These are phyloP conservation scores for Xylaria bambusicola DNA, from an alignment of 495 filamentous ascomycete species.

Conservation along the genomic window DNA sequence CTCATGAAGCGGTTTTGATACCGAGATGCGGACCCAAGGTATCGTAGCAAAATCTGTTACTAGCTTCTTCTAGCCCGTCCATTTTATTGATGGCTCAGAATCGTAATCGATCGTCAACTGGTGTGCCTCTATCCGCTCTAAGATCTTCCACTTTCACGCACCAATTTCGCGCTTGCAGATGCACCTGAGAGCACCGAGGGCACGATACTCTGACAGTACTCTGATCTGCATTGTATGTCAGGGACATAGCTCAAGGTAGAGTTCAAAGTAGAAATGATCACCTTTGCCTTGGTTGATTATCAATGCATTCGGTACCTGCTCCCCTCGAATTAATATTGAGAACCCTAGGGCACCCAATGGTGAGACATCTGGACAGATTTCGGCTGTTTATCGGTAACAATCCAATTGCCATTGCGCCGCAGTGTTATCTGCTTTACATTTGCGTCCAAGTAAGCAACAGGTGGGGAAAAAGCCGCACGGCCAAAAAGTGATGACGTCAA, in stretches of 20 bases:
- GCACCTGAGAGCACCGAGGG: too few relatives aligned
- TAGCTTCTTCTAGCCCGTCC: not conserved
- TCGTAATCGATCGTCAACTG: not conserved
- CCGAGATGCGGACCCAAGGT: too few relatives aligned
- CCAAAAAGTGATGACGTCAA: slow-evolving; percentile 7
- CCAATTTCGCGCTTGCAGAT: slow-evolving; percentile 11
- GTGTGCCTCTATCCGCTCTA: not conserved
- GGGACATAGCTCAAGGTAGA: not conserved
- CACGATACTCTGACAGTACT: too few relatives aligned
- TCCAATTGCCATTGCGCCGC: not conserved
- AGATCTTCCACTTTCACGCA: not conserved
- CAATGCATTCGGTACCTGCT: too few relatives aligned
- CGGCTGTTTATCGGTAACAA: not conserved
- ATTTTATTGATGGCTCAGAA: not conserved
- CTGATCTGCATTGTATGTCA: not conserved
- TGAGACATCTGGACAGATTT: not conserved
- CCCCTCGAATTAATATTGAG: too few relatives aligned
- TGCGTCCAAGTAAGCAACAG: too few relatives aligned
- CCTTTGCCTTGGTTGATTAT: not conserved
- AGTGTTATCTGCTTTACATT: too few relatives aligned
- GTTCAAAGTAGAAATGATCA: slow-evolving; percentile 9
- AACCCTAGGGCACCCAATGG: too few relatives aligned
- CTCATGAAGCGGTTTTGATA: too few relatives aligned
- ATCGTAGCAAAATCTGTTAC: not conserved
- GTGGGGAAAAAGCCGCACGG: too few relatives aligned